Evolutionary conservation across 1,139 yeast genomes (phyloP).

Genomic region (Lodderomyces oxycetoniae): DNA sequence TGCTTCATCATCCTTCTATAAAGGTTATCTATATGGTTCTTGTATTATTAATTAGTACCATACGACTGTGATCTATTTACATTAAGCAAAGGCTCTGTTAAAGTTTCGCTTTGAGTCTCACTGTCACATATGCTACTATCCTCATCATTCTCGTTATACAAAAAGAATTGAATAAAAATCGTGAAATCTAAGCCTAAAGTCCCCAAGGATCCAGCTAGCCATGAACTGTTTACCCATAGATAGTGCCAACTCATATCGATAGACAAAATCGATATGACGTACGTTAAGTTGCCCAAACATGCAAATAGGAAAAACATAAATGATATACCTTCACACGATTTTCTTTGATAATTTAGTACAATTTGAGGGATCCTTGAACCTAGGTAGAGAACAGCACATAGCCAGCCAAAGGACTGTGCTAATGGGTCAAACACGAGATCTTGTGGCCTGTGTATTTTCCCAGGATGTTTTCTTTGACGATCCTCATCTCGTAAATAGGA

Average conservation of each 20-base stretch:
- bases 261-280: conserved; percentile 76
- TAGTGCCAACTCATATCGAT: conserved; percentile 70
- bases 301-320: conserved; percentile 91
- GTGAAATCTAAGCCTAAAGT: conserved; percentile 79
- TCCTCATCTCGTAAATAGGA: conserved; percentile 42
- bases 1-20: too few species aligned
- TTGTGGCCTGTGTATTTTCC: conserved; percentile 24
- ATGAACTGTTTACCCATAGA: conserved; percentile 75
- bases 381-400: conserved; percentile 78
- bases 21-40: too few species aligned
- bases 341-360: conserved; percentile 71
- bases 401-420: conserved; percentile 89
- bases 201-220: conserved; percentile 92
- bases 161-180: conserved; percentile 82
- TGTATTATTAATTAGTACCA: too few species aligned
- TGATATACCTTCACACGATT: conserved; percentile 90
- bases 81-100: background rate
- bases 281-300: conserved; percentile 85
- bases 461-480: conserved; percentile 28
- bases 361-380: conserved; percentile 93
- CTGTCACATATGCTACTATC: conserved; percentile 4
- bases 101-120: conserved; percentile 2
- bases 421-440: conserved; percentile 58
- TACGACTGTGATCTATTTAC: too few species aligned
- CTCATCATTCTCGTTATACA: conserved; percentile 44